Base-by-base conservation (phyloP, 805 yeast genomes). In the Monosporozyma aerobia region DNA sequence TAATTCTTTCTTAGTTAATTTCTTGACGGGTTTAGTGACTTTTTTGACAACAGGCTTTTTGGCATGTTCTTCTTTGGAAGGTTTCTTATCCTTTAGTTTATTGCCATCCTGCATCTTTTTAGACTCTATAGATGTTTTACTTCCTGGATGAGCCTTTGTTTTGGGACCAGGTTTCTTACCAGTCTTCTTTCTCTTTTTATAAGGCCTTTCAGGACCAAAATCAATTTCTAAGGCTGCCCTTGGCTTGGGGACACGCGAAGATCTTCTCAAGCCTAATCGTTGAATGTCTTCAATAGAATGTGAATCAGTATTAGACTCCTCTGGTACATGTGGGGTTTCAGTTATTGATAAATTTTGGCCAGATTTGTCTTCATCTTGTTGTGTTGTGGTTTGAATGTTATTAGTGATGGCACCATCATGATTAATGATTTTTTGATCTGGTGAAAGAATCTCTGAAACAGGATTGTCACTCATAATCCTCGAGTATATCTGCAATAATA, bases 181-280 rank as follows among this genome's bases (percentile, higher is more conserved):
- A 4, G 16, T 50, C 10, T 43, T 44, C 19, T 53, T 56, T 41
- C 56, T 51, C 37, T 54, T 54, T 43, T 43, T 49, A 35, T 49
- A 46, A 11, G 56, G 46, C 13, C 43, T 41, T 29, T 55, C 59
- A 29, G 61, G 61, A 37, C 56, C 61, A 47, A 55, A 55, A 22
- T 53, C 57, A 14, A 52, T 51, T 22, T 58, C 56, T 25, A 57
- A 48, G 40, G 59, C 60, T 6, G 54, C 44, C 52, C 60, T 62
- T 37, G 63, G 59, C 47, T 56, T 55, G 16, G 53, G 58, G 9
- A 60, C 60, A 54, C 67, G 62, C 25, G 56, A 54, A 9, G 66
- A 62, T 54, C 66, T 59, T 52, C 67, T 59, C 14, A 62, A 53
- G 29, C 57, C 57, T 10, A 29, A 41, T 2, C 33, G 11, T 8